phyloP scores from a whole-genome alignment of 2,329 filamentous ascomycete genomes.

The Lecanicillium sp. region DNA sequence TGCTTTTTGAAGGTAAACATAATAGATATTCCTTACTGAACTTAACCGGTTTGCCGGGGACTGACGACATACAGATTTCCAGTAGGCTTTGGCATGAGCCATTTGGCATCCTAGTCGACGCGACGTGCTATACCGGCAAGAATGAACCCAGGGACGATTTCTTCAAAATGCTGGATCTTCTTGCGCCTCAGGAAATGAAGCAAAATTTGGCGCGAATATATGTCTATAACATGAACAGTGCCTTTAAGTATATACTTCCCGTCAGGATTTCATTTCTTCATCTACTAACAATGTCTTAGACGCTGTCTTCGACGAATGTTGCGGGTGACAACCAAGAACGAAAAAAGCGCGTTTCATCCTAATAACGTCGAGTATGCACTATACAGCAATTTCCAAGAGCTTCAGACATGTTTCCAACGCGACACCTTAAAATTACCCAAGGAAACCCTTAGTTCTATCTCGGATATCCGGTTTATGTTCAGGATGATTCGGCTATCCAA shows the following conservation, averaged over 20 bases:
- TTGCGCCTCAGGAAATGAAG: slow-evolving; percentile 54
- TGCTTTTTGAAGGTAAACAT: slow-evolving; percentile 54
- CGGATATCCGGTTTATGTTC: slow-evolving; percentile 57
- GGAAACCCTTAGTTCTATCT: slow-evolving; percentile 61
- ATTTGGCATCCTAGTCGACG: slow-evolving; percentile 60
- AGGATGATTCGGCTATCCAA: slow-evolving; percentile 59
- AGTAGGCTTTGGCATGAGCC: slow-evolving; percentile 62
- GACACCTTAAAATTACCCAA: slow-evolving; percentile 59
- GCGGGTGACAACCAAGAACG: slow-evolving; percentile 52
- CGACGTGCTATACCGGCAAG: slow-evolving; percentile 61
- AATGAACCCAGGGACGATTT: slow-evolving; percentile 58
- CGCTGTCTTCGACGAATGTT: slow-evolving; percentile 59
- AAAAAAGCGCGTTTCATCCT: slow-evolving; percentile 52
- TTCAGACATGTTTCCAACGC: slow-evolving; percentile 59
- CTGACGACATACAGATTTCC: slow-evolving; percentile 41
- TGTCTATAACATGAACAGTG: slow-evolving; percentile 67
- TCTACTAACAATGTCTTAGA: slow-evolving; percentile 13
- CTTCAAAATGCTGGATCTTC: slow-evolving; percentile 53
- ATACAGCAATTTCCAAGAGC: slow-evolving; percentile 55
- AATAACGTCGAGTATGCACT: slow-evolving; percentile 59
- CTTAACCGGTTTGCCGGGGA: neutral
- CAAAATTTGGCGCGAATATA: slow-evolving; percentile 54
- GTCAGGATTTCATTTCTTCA: neutral
- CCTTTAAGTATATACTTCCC: slow-evolving; percentile 50
- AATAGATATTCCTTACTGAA: neutral